Evolutionary conservation across 352 stramenopile genomes (phyloP).

Genomic region (Globisporangium iwayamae): DNA sequence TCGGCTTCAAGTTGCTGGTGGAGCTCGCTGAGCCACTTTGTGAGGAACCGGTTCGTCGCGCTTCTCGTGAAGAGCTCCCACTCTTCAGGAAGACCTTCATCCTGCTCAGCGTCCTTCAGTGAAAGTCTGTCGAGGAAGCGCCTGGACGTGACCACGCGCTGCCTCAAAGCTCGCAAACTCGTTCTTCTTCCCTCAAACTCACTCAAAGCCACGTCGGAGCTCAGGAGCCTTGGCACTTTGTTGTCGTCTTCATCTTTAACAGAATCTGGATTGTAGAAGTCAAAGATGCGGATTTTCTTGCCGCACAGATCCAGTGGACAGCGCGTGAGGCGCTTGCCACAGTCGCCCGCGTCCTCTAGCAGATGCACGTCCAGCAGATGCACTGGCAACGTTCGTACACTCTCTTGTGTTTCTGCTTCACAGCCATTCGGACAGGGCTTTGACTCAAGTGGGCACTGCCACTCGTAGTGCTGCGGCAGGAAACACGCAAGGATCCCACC

Average conservation of each 20-base stretch:
- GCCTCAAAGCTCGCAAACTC: constrained; percentile 8
- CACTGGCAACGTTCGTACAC: constrained; percentile 15
- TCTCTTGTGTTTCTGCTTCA: not conserved
- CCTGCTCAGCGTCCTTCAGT: too few species aligned
- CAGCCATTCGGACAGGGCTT: constrained; percentile 38
- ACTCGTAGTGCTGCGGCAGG: constrained; percentile 51
- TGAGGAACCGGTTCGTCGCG: constrained; percentile 2
- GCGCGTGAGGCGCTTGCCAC: constrained; percentile 24
- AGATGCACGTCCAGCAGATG: constrained; percentile 46
- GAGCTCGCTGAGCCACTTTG: constrained; percentile 5
- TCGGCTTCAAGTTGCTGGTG: constrained; percentile 8
- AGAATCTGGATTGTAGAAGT: constrained; percentile 7
- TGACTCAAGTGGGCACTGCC: constrained; percentile 57
- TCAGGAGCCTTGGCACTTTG: constrained; percentile 20
- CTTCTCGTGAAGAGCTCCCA: constrained; percentile 5
- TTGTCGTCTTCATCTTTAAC: not conserved
- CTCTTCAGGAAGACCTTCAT: not conserved
- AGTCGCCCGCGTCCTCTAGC: constrained; percentile 45
- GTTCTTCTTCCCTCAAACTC: not conserved
- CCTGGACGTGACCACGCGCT: constrained; percentile 2
- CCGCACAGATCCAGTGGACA: constrained; percentile 67
- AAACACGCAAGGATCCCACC: constrained; percentile 46
- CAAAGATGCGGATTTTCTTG: constrained; percentile 53
- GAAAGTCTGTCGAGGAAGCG: constrained; percentile 8
- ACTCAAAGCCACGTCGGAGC: constrained; percentile 1